Evolutionary conservation across 179 eudicot genomes (phyloP).

Genomic region (Silene coronaria): DNA sequence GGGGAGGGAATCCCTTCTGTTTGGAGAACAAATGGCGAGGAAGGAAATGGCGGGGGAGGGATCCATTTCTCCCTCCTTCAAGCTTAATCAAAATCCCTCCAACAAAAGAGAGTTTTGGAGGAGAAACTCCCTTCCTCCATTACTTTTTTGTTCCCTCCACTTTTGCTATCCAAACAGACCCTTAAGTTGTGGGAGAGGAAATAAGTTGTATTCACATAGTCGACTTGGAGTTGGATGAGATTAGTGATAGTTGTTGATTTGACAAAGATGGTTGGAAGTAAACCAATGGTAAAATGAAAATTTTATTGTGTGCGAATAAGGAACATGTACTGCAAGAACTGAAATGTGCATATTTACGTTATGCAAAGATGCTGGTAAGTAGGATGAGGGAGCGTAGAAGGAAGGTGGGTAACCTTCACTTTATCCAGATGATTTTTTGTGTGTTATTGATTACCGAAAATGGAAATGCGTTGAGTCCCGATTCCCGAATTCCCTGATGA

Average conservation of each 20-base stretch:
- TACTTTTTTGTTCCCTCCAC: no score
- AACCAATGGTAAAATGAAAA: background rate
- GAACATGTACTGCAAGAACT: background rate
- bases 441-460: background rate
- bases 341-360: background rate
- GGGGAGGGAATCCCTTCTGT: no score
- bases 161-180: no score
- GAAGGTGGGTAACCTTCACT: background rate
- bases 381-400: background rate
- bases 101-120: no score
- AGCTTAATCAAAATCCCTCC: no score
- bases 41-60: no score
- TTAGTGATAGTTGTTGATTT: background rate
- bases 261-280: background rate
- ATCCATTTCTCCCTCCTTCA: no score
- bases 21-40: no score
- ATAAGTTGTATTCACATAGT: background rate
- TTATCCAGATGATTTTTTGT: background rate
- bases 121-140: no score
- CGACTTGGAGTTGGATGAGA: background rate
- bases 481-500: no score
- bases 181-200: background rate
- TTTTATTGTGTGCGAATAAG: background rate
- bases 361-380: background rate
- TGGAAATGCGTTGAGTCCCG: no score